Percentiles rank a stretch among this genome's conserved stretches.
Conservation (phyloP, 805 yeast species). For the Deakozyma indianensis region DNA sequence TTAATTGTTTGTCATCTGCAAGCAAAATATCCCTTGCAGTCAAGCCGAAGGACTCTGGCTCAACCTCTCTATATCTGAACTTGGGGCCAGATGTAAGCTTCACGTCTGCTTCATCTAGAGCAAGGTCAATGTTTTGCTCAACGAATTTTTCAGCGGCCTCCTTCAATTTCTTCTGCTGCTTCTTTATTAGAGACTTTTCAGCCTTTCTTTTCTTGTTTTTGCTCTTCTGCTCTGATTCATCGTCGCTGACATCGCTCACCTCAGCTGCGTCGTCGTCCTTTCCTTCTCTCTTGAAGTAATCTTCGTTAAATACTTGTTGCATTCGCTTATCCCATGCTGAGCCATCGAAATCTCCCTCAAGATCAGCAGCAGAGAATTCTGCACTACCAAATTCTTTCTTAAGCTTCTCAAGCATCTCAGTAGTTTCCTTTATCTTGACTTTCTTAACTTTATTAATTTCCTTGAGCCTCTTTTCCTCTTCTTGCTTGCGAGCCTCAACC, state of each 20-base stretch:
- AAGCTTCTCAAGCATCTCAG: slow-evolving; percentile 53
- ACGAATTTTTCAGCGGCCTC: slow-evolving; percentile 65
- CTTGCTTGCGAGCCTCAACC: slow-evolving; percentile 37
- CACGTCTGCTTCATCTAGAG: slow-evolving; percentile 42
- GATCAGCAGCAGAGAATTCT: slow-evolving; percentile 45
- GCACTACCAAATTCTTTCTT: slow-evolving; percentile 57
- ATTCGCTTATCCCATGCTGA: slow-evolving; percentile 83
- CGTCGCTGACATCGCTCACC: slow-evolving; percentile 8
- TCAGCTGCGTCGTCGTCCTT: slow-evolving; percentile 23
- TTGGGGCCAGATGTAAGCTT: slow-evolving; percentile 31
- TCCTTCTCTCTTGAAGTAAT: slow-evolving; percentile 44
- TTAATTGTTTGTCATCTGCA: slow-evolving; percentile 79
- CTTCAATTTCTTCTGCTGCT: slow-evolving; percentile 45
- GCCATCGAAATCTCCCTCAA: slow-evolving; percentile 80
- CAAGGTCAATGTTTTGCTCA: slow-evolving; percentile 51
- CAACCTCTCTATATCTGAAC: slow-evolving; percentile 85
- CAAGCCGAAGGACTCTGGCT: slow-evolving; percentile 86
- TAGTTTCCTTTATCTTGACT: slow-evolving; percentile 59
- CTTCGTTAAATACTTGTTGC: slow-evolving; percentile 75
- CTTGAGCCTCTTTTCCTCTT: slow-evolving; percentile 40
- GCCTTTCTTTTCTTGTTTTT: slow-evolving; percentile 24
- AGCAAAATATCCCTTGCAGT: slow-evolving; percentile 72
- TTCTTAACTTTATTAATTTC: slow-evolving; percentile 58
- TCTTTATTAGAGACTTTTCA: slow-evolving; percentile 46
- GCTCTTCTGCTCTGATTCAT: slow-evolving; percentile 3